Conservation (phyloP, 2,329 filamentous ascomycete species). For the Didymella lethalis region DNA sequence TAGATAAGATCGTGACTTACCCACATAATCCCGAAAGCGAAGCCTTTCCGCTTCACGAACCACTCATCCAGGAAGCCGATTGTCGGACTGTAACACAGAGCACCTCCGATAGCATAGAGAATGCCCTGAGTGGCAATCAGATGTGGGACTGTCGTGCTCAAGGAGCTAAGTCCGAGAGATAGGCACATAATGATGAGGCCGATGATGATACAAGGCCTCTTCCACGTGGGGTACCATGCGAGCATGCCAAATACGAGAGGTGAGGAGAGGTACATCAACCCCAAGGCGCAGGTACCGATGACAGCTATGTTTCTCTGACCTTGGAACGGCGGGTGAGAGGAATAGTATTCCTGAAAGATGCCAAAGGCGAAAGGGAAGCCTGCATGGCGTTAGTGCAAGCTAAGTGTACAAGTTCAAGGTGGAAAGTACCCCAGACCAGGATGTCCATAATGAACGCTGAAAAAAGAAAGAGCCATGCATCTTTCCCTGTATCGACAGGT, state of each 20-base stretch:
- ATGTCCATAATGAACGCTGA: conserved; percentile 59
- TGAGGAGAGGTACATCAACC: conserved; percentile 56
- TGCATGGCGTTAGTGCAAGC: conserved; percentile 40
- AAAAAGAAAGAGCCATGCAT: conserved; percentile 32
- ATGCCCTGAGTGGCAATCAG: conserved; percentile 69
- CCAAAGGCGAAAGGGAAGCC: conserved; percentile 74
- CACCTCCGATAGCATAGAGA: conserved; percentile 66
- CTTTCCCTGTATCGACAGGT: conserved; percentile 29
- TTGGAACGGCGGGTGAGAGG: conserved; percentile 64
- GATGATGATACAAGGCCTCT: conserved; percentile 39
- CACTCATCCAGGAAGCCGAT: conserved; percentile 69
- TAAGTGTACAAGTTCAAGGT: background rate
- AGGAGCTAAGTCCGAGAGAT: conserved; percentile 54
- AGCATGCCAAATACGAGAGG: conserved; percentile 52
- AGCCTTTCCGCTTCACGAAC: conserved; percentile 65
- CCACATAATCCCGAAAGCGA: conserved; percentile 72
- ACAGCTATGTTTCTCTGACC: conserved; percentile 63
- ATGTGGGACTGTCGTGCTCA: conserved; percentile 61
- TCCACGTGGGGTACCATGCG: conserved; percentile 44
- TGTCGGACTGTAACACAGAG: conserved; percentile 64
- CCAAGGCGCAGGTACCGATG: conserved; percentile 71
- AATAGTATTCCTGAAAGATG: conserved; percentile 75
- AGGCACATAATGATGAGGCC: conserved; percentile 50
- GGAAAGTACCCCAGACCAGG: conserved; percentile 56
- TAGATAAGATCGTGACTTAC: background rate